Conservation (phyloP, 2,329 filamentous ascomycete species). For the Scedosporium aurantiacum region DNA sequence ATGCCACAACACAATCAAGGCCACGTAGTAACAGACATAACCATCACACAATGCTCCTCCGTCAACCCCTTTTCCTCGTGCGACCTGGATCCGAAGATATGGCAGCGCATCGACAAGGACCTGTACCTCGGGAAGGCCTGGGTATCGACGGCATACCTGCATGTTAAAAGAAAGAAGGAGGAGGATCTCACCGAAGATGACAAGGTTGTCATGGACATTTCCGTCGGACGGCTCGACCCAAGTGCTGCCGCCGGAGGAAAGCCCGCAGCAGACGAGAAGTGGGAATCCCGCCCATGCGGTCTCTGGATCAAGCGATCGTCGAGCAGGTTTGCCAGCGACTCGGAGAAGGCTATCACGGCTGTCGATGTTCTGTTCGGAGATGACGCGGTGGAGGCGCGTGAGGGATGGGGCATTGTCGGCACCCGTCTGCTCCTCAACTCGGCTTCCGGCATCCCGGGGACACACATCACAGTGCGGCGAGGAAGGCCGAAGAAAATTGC, state of each 20-base stretch:
- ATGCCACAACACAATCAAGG: constrained; percentile 78
- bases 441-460: constrained; percentile 49
- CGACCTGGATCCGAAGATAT: constrained; percentile 57
- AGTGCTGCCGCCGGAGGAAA: constrained; percentile 25
- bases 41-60: constrained; percentile 62
- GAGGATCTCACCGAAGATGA: constrained; percentile 67
- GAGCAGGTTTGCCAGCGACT: constrained; percentile 64
- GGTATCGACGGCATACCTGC: constrained; percentile 67
- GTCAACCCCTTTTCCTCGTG: constrained; percentile 67
- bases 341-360: constrained; percentile 62
- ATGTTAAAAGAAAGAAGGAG: constrained; percentile 75
- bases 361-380: constrained; percentile 82
- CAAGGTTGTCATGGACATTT: constrained; percentile 68
- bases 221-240: constrained; percentile 63
- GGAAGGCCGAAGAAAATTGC: constrained; percentile 41
- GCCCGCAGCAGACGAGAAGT: constrained; percentile 48
- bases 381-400: constrained; percentile 80
- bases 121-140: constrained; percentile 67
- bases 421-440: constrained; percentile 62
- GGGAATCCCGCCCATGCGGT: constrained; percentile 68
- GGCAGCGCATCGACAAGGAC: constrained; percentile 84
- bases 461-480: constrained; percentile 67
- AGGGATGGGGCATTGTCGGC: constrained; percentile 71
- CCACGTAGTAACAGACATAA: constrained; percentile 76
- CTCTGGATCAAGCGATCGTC: constrained; percentile 73